phyloP scores from a whole-genome alignment of 2,329 filamentous ascomycete genomes.

The Dactylonectria estremocensis region DNA sequence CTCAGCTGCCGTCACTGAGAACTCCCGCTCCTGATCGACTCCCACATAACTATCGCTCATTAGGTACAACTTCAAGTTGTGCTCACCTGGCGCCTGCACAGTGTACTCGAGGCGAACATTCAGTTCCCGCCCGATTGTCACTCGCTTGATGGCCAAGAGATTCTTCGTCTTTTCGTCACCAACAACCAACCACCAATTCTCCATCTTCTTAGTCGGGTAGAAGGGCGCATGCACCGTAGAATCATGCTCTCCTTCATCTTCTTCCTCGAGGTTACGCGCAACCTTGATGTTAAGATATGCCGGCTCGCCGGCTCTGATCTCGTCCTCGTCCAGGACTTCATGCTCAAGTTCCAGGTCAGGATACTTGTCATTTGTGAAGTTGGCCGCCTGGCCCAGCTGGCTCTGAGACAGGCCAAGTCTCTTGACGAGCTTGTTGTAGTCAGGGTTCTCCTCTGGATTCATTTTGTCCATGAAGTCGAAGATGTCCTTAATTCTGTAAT shows the following conservation, averaged over 20 bases:
- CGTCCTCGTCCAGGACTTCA: slow-evolving; percentile 84
- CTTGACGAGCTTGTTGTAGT: slow-evolving; percentile 84
- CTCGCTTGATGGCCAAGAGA: slow-evolving; percentile 92
- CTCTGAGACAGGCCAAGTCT: slow-evolving; percentile 83
- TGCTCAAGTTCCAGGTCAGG: slow-evolving; percentile 95
- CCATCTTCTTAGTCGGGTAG: slow-evolving; percentile 91
- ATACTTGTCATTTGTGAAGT: slow-evolving; percentile 96
- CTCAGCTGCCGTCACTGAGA: slow-evolving; percentile 88
- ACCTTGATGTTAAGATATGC: slow-evolving; percentile 88
- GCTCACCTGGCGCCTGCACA: slow-evolving; percentile 85
- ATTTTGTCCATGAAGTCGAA: slow-evolving; percentile 99
- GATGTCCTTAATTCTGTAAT: slow-evolving; percentile 86
- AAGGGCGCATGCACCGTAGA: slow-evolving; percentile 94
- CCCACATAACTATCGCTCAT: slow-evolving; percentile 99
- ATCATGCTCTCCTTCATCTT: slow-evolving; percentile 76
- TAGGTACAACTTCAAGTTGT: slow-evolving; percentile 91
- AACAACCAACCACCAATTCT: slow-evolving; percentile 99
- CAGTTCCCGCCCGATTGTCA: slow-evolving; percentile 86
- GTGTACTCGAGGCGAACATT: slow-evolving; percentile 90
- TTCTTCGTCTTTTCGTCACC: slow-evolving; percentile 92
- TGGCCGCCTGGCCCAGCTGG: slow-evolving; percentile 90
- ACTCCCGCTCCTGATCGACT: slow-evolving; percentile 94
- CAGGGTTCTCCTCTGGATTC: slow-evolving; percentile 92
- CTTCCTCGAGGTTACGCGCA: slow-evolving; percentile 84
- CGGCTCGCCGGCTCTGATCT: slow-evolving; percentile 84